phyloP scores from a whole-genome alignment of 176 grass and related monocot species.

The Oryza meyeriana region DNA sequence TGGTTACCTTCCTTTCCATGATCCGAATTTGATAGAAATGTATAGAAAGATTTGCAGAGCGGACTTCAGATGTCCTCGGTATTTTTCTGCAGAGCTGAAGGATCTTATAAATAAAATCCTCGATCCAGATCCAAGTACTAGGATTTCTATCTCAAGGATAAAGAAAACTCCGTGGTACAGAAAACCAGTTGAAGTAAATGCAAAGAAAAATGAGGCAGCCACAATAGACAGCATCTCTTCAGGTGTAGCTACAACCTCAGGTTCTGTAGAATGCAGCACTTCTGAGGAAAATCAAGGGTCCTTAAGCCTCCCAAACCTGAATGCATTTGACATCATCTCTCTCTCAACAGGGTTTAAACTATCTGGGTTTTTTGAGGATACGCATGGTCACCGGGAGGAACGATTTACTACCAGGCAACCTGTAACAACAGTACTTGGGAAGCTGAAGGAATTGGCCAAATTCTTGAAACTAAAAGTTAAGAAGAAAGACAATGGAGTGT shows the following conservation, averaged over 20 bases:
- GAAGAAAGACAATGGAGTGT: constrained; percentile 72
- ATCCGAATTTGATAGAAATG: constrained; percentile 92
- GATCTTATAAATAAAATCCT: constrained; percentile 76
- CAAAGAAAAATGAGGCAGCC: constrained; percentile 24
- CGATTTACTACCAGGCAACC: constrained; percentile 74
- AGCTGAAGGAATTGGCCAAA: constrained; percentile 67
- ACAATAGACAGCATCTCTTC: background rate
- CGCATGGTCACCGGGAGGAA: constrained; percentile 45
- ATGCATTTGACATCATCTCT: constrained; percentile 94
- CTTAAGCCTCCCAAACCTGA: constrained; percentile 59
- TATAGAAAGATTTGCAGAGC: constrained; percentile 81
- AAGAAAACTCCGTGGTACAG: constrained; percentile 71
- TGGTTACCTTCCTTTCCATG: constrained; percentile 94
- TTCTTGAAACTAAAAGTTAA: constrained; percentile 60
- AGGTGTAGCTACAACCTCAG: constrained; percentile 28
- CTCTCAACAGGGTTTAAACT: constrained; percentile 80
- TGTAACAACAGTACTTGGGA: constrained; percentile 48
- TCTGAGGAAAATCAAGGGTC: constrained; percentile 53
- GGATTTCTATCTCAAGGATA: constrained; percentile 79
- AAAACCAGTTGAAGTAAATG: constrained; percentile 35
- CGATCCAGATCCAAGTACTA: constrained; percentile 65
- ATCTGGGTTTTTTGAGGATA: constrained; percentile 74
- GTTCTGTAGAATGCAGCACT: constrained; percentile 21
- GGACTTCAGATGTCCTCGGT: constrained; percentile 72
- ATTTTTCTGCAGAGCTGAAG: constrained; percentile 64